These are phyloP conservation scores for Acanthamoeba royreba DNA, from an alignment of 208 protist species.

Conservation along the genomic window DNA sequence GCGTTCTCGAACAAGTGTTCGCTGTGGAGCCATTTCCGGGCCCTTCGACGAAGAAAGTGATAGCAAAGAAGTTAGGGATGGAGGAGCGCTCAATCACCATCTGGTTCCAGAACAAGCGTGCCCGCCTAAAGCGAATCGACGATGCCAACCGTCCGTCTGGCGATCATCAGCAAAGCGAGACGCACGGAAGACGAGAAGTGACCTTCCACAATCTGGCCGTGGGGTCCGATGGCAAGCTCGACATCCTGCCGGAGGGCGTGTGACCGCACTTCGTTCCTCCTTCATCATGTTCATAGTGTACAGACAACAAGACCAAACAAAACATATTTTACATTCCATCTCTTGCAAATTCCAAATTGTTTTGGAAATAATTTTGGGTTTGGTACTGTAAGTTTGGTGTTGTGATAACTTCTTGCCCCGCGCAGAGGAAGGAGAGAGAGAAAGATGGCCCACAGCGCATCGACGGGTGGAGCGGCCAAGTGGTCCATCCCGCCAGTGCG, in stretches of 20 bases:
- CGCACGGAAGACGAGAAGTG: neutral
- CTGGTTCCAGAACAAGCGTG: constrained; percentile 38
- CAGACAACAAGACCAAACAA: too few species aligned
- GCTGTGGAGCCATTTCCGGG: neutral
- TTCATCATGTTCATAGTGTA: neutral
- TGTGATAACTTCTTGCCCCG: too few species aligned
- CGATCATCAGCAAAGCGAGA: neutral
- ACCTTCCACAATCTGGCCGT: constrained; percentile 24
- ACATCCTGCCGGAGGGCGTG: neutral
- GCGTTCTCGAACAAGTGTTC: neutral
- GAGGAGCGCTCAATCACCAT: neutral
- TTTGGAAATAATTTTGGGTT: too few species aligned
- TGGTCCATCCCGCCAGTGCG: neutral
- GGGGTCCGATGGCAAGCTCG: constrained; percentile 7
- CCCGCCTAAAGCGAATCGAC: neutral
- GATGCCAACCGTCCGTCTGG: neutral
- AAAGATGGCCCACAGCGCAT: too few species aligned
- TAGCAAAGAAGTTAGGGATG: neutral
- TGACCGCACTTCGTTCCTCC: neutral
- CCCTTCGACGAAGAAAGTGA: neutral
- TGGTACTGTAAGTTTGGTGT: too few species aligned
- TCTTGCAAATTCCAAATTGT: too few species aligned
- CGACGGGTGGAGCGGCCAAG: too few species aligned
- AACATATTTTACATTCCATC: too few species aligned
- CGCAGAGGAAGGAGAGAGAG: too few species aligned